Conservation (phyloP, 805 yeast genomes). For the Starmerella riodocensis region DNA sequence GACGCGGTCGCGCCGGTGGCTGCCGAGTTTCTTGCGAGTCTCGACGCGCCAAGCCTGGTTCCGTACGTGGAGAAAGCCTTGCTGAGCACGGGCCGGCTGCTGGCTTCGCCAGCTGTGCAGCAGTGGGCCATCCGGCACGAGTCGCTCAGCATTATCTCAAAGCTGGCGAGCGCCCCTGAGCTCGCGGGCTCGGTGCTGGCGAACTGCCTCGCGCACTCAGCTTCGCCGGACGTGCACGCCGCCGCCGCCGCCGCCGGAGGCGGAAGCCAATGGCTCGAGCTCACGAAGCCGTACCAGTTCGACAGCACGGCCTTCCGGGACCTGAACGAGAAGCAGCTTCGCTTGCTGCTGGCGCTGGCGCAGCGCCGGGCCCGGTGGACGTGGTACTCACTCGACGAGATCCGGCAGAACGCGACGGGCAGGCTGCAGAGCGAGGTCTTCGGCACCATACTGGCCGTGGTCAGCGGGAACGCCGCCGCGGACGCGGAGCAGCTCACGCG, state of each 20-base stretch:
- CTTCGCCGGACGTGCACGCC: conserved; percentile 5
- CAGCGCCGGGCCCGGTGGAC: background rate
- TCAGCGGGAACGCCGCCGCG: background rate
- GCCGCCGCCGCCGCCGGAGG: conserved; percentile 8
- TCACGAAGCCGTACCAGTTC: conserved; percentile 1
- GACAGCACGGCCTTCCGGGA: conserved; percentile 1
- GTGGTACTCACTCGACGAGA: conserved; percentile 6
- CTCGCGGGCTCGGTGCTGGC: background rate
- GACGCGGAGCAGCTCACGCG: background rate
- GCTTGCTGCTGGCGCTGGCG: conserved; percentile 1
- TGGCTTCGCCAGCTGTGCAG: conserved; percentile 1
- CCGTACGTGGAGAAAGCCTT: background rate
- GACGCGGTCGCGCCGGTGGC: background rate
- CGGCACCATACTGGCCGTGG: conserved; percentile 1
- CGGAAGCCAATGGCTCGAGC: background rate
- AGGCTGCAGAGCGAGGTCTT: background rate
- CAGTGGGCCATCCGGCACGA: conserved; percentile 9
- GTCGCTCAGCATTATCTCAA: conserved; percentile 1
- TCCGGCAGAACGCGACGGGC: background rate
- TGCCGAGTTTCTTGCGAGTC: background rate
- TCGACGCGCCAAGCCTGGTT: background rate
- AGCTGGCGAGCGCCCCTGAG: background rate
- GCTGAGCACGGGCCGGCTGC: background rate
- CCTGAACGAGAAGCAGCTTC: conserved; percentile 1
- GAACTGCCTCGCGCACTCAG: background rate